These are phyloP conservation scores for Ichthyophthirius multifiliis DNA, from an alignment of 169 alveolate species.

Conservation along the genomic window DNA sequence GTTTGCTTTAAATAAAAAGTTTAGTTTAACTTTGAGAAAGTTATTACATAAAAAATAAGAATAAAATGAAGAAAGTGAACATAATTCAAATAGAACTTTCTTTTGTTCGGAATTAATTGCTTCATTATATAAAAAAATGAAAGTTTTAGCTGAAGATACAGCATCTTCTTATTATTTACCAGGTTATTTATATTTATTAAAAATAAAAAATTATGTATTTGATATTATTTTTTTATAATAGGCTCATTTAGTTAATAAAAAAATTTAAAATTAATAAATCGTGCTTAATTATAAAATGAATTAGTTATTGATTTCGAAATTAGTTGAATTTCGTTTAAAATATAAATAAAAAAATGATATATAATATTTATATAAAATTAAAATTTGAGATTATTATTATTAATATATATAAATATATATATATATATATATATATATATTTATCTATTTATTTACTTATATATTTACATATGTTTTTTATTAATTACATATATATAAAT, in stretches of 20 bases:
- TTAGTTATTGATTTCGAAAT: not conserved
- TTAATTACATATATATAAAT: too few relatives aligned
- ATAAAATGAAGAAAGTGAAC: slow-evolving; percentile 1
- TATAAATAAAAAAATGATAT: too few relatives aligned
- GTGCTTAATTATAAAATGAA: not conserved
- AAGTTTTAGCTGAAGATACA: slow-evolving; percentile 10
- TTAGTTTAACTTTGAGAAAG: slow-evolving; percentile 10
- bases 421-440: too few relatives aligned
- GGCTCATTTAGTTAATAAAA: not conserved
- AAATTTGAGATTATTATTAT: too few relatives aligned
- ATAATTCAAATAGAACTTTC: slow-evolving; percentile 31
- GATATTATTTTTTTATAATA: not conserved
- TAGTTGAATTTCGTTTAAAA: too few relatives aligned
- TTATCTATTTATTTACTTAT: too few relatives aligned
- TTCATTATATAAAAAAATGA: slow-evolving; percentile 4
- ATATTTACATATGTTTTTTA: too few relatives aligned
- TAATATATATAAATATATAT: too few relatives aligned
- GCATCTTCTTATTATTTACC: slow-evolving; percentile 30
- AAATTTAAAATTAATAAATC: not conserved
- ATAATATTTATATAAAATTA: too few relatives aligned
- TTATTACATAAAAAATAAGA: not conserved
- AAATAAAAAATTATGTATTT: not conserved
- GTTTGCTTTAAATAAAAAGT: slow-evolving; percentile 7
- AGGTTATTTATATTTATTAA: not conserved
- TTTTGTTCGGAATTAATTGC: slow-evolving; percentile 60